Evolutionary conservation across 495 filamentous ascomycete genomes (phyloP), one percentile per base, ranked within the genome.

Genomic region (Trichoderma virens): DNA sequence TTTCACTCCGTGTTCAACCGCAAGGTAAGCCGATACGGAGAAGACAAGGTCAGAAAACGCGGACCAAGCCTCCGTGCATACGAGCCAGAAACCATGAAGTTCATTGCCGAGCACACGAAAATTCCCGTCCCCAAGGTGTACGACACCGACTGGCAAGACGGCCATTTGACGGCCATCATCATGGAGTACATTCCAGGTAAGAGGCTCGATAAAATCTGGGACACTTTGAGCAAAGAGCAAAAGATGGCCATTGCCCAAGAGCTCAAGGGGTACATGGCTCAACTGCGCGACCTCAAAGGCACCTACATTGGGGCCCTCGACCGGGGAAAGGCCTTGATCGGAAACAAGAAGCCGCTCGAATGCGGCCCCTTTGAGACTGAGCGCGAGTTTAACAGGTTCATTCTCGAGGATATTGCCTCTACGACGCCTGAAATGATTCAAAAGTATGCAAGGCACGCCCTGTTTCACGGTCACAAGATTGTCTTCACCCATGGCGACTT

Each of bases 401-500:
- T 31, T 9, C 23, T 18, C 20, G 59, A 60, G 23, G 20, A 18
- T 7, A 23, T 31, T 18, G 23, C 25, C 23, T 35, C 34, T 0
- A 35, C 34, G 34, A 2, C 34, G 34, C 34, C 34, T 6, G 6
- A 13, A 13, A 35, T 35, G 34, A 35, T 35, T 6, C 34, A 13
- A 0, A 6, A 35, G 0, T 13, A 7, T 13, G 34, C 34, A 6
- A 6, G 34, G 34, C 28, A 18, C 16, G 18, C 8, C 16, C 59
- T 60, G 7, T 23, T 6, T 4, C 23, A 30, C 23, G 18, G 28
- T 4, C 16, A 18, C 23, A 23, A 38, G 18, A 61, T 43, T 43
- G 61, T 68, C 18, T 74, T 74, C 64, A 71, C 71, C 28, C 69
- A 74, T 66, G 69, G 71, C 11, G 72, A 73, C 60, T 47, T 74